phyloP scores from a whole-genome alignment of 306 rosid genomes.

The Alnus glutinosa region DNA sequence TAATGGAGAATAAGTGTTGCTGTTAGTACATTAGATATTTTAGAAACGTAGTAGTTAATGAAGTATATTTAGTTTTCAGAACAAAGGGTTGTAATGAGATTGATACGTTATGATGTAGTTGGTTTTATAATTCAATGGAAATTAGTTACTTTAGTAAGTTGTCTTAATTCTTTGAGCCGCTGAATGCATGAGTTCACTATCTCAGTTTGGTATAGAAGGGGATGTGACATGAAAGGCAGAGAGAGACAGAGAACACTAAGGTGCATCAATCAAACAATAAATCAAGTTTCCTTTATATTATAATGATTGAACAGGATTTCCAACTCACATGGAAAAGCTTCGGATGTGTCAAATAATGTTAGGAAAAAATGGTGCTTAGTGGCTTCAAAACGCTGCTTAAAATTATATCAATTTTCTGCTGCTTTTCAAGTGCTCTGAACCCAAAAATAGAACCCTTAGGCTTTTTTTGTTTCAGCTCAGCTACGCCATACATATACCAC shows the following conservation, averaged over 20 bases:
- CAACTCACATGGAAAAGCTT: neutral
- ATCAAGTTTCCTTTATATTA: neutral
- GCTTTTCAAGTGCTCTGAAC: neutral
- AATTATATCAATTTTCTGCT: neutral
- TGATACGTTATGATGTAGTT: no score
- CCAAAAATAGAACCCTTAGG: neutral
- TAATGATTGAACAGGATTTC: neutral
- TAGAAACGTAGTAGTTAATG: no score
- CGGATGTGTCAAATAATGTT: neutral
- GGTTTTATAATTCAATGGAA: no score
- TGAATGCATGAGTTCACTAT: no score
- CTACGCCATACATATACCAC: no score
- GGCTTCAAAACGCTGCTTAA: neutral
- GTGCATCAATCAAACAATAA: neutral
- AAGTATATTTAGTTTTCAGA: no score
- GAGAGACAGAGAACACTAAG: neutral
- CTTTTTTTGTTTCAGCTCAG: neutral
- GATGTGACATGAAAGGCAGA: neutral
- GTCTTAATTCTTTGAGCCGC: no score
- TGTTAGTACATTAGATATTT: no score
- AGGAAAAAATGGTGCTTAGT: neutral
- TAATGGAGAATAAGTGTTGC: no score
- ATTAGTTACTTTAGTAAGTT: no score
- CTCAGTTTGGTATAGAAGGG: no score
- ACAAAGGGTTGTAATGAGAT: no score